Percentiles rank a stretch among this genome's conserved stretches.
Evolutionary conservation across 2,329 filamentous ascomycete genomes (phyloP).

Genomic region (Colletotrichum orbiculare): DNA sequence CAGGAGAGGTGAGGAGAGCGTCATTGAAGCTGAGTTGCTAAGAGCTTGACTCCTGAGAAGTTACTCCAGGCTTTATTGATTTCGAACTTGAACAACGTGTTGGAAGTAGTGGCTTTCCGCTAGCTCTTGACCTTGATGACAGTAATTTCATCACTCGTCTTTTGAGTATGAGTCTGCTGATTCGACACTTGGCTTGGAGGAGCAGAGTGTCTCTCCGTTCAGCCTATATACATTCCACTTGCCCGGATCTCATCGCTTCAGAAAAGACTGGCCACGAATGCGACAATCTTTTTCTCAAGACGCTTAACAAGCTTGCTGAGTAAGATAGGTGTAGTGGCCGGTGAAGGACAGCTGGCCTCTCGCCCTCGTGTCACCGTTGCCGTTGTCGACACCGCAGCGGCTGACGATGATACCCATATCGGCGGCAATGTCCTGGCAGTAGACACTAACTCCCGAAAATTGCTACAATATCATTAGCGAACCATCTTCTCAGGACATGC

Average conservation of each 20-base stretch:
- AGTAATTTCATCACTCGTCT: no score
- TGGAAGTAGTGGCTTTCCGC: background rate
- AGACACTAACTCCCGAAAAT: background rate
- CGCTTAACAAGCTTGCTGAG: no score
- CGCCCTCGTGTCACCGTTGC: background rate
- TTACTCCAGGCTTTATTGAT: background rate
- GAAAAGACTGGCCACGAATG: no score
- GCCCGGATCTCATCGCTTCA: no score
- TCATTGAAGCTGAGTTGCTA: background rate
- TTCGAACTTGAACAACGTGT: background rate
- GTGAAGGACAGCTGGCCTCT: background rate
- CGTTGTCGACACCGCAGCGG: background rate
- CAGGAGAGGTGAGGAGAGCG: background rate
- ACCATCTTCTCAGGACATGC: background rate
- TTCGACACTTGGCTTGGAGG: no score
- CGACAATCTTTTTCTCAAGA: accelerated
- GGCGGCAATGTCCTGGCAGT: background rate
- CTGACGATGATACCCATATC: background rate
- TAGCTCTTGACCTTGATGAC: background rate
- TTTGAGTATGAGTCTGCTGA: no score
- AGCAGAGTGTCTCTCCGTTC: no score
- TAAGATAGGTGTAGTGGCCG: background rate
- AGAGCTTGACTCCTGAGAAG: background rate
- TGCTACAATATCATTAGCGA: background rate
- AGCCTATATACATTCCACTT: no score